phyloP scores from a whole-genome alignment of 2,329 filamentous ascomycete species.

The Exutisphaerella laricina region DNA sequence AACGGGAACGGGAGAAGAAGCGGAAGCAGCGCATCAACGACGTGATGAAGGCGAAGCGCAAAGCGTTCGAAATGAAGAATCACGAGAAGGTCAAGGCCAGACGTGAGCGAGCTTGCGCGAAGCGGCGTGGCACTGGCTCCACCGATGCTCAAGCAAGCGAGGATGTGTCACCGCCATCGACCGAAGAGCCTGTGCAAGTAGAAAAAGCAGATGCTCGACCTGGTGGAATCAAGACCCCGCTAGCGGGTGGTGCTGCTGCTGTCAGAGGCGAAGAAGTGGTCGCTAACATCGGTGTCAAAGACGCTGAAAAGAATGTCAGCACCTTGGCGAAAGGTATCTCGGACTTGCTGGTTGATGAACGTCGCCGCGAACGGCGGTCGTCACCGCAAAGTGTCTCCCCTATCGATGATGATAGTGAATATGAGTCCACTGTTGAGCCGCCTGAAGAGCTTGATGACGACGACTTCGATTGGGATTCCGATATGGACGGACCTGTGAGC shows the following conservation, averaged over 20 bases:
- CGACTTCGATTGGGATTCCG: conserved; percentile 32
- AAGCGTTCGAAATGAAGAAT: conserved; percentile 13
- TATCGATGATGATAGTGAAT: conserved; percentile 12
- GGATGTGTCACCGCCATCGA: background rate
- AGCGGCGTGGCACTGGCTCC: background rate
- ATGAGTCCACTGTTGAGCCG: conserved; percentile 19
- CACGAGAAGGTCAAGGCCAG: conserved; percentile 13
- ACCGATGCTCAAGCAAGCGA: conserved; percentile 1
- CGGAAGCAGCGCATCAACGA: conserved; percentile 25
- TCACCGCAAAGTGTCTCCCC: background rate
- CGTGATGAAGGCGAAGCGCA: conserved; percentile 26
- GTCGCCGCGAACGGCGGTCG: background rate
- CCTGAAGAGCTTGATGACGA: conserved; percentile 27
- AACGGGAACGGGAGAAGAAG: conserved; percentile 28
- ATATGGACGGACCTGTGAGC: conserved; percentile 26
- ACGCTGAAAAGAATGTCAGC: conserved; percentile 1
- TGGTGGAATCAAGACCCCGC: background rate
- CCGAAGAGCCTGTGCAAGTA: background rate
- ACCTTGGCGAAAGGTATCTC: background rate
- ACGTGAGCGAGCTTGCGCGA: conserved; percentile 9
- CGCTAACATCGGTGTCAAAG: background rate
- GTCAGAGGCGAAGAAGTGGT: background rate
- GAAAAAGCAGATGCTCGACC: background rate
- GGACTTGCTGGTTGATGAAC: background rate
- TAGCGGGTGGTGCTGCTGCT: background rate